A percentile compares a stretch with the other conserved stretches of the same genome.
phyloP scores from a whole-genome alignment of 345 rosid genomes.

The Sonneratia alba region DNA sequence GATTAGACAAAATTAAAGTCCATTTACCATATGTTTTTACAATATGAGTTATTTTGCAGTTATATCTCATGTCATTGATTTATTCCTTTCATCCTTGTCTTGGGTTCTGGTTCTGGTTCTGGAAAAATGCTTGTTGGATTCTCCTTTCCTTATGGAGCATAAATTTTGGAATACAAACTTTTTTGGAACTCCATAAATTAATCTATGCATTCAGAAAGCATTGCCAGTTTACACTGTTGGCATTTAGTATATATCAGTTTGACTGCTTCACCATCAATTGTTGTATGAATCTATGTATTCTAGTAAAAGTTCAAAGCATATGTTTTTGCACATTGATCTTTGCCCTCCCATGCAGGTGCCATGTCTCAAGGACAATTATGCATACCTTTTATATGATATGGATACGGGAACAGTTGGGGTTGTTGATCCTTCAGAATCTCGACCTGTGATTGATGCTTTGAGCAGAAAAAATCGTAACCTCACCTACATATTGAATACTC shows the following conservation, averaged over 20 bases:
- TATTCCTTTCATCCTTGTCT: background rate
- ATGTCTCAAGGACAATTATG: constrained; percentile 80
- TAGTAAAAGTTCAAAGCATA: background rate
- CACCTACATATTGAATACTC: constrained; percentile 88
- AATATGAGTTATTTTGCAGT: background rate
- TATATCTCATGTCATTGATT: background rate
- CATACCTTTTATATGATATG: constrained; percentile 84
- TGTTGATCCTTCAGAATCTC: constrained; percentile 95
- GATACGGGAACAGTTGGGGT: constrained; percentile 98
- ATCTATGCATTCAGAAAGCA: background rate
- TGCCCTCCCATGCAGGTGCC: constrained; percentile 52
- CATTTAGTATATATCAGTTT: background rate
- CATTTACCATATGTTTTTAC: background rate
- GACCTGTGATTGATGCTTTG: constrained; percentile 76
- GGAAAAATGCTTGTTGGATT: background rate
- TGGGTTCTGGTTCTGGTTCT: too few relatives aligned
- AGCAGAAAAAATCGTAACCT: constrained; percentile 70
- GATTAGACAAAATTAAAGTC: background rate
- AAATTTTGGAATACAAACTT: background rate
- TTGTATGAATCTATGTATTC: background rate
- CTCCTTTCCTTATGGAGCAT: background rate
- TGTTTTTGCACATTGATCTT: background rate
- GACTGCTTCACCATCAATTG: background rate
- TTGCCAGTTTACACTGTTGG: background rate
- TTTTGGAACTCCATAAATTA: background rate